Evolutionary conservation across 768 basidiomycete genomes (phyloP).

Genomic region (Dioszegia aurantiaca): DNA sequence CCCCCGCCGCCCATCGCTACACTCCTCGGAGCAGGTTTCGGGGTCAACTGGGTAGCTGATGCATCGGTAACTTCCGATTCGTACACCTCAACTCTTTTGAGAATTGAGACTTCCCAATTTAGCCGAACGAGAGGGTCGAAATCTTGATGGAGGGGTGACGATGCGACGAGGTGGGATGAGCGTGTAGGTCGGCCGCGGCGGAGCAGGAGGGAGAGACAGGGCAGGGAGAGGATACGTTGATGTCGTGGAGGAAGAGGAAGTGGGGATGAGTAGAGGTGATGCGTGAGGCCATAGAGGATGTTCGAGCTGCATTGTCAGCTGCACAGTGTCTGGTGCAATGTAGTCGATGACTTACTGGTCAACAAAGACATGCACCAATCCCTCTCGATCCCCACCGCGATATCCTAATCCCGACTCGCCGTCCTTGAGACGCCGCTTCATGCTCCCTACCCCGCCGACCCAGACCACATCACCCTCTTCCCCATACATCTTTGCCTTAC

Average conservation of each 20-base stretch:
- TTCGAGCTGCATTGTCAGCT: slow-evolving; percentile 37
- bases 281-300: slow-evolving; percentile 39
- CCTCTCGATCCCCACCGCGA: slow-evolving; percentile 13
- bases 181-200: slow-evolving; percentile 42
- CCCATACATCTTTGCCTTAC: slow-evolving; percentile 24
- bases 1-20: slow-evolving; percentile 8
- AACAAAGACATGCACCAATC: slow-evolving; percentile 40
- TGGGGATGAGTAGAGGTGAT: slow-evolving; percentile 24
- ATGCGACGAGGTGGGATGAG: slow-evolving; percentile 48
- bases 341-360: slow-evolving; percentile 43
- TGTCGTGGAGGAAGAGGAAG: slow-evolving; percentile 32
- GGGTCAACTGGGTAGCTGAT: slow-evolving; percentile 17
- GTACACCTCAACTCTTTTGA: slow-evolving; percentile 48
- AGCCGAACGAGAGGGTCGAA: slow-evolving; percentile 46
- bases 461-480: slow-evolving; percentile 43
- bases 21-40: slow-evolving; percentile 17
- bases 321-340: not conserved
- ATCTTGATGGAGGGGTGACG: slow-evolving; percentile 44
- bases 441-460: slow-evolving; percentile 45
- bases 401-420: slow-evolving; percentile 21
- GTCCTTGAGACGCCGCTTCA: slow-evolving; percentile 16
- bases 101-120: slow-evolving; percentile 46
- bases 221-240: slow-evolving; percentile 47
- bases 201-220: slow-evolving; percentile 45
- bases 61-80: slow-evolving; percentile 39